Conservation (phyloP, 1,139 yeast species). For the Suhomyces terraborum region DNA sequence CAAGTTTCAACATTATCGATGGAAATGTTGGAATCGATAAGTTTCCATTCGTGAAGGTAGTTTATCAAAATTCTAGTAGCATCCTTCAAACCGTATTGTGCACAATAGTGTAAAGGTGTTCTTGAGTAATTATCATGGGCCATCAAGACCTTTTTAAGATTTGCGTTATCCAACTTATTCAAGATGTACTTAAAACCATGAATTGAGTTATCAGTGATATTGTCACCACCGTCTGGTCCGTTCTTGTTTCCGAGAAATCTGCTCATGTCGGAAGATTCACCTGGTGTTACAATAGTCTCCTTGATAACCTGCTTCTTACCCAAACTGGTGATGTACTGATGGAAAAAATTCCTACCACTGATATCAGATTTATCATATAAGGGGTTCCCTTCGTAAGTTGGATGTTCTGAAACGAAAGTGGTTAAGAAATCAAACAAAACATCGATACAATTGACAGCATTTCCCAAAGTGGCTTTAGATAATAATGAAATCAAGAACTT, state of each 20-base stretch:
- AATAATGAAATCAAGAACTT: conserved; percentile 56
- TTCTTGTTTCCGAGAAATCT: conserved; percentile 34
- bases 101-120: conserved; percentile 88
- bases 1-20: conserved; percentile 63
- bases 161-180: conserved; percentile 38
- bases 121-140: conserved; percentile 75
- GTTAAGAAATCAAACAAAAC: conserved; percentile 40
- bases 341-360: conserved; percentile 81
- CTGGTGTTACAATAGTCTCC: conserved; percentile 34
- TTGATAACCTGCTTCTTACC: conserved; percentile 54
- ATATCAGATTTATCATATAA: conserved; percentile 67
- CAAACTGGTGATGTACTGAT: conserved; percentile 73
- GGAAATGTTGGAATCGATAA: conserved; percentile 44
- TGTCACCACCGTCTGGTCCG: conserved; percentile 64
- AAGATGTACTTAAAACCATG: conserved; percentile 57
- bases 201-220: conserved; percentile 34
- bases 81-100: conserved; percentile 79
- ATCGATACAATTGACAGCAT: conserved; percentile 59
- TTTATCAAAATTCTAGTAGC: conserved; percentile 60
- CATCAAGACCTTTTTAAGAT: conserved; percentile 53
- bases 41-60: conserved; percentile 34
- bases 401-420: conserved; percentile 17
- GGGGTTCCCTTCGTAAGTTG: conserved; percentile 24
- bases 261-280: conserved; percentile 36
- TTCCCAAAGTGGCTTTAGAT: conserved; percentile 60